Base-by-base conservation (phyloP, 495 filamentous ascomycete species). In the Talaromyces ruber region DNA sequence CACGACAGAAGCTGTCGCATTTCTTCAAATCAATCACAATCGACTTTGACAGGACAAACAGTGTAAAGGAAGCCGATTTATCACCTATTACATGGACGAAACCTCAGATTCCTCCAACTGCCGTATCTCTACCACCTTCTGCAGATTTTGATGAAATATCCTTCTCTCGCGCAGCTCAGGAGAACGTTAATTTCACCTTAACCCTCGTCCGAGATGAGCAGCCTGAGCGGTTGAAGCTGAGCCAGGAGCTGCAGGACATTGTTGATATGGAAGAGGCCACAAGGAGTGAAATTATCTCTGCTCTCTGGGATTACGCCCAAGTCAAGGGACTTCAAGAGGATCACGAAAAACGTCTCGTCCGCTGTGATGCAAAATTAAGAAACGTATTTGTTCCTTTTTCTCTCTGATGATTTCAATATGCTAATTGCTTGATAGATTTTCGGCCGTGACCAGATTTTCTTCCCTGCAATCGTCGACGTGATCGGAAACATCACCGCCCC, bases 291-390 rank as follows among this genome's bases (percentile, higher is more conserved):
- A 88, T 91, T 29, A 85, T 96, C 22, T 88, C 93, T 78, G 92
- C 89, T 26, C 82, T 99, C 28, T 98, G 92, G 91, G 91, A 98
- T 70, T 99, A 99, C 70, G 88, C 96, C 64, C 88, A 88, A 63
- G 82, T 89, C 22, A 90, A 89, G 81, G 86, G 86, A 11, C 75
- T 99, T 16, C 89, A 93, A 70, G 93, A 97, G 65, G 91, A 96
- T 60, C 93, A 97, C 24, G 94, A 99, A 69, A 91, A 91, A 79
- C 83, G 94, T 60, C 86, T 86, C 53, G 91, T 99, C 62, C 86
- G 88, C 62, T 98, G 95, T 68, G 94, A 99, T 72, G 86, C 90
- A 18, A 82, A 86, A 18, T 69, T 98, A 61, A 83, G 81, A 76
- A 83, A 81, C 64, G 93, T 95, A 79, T 72, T 37, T 26, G 16